Evolutionary conservation across 2,329 filamentous ascomycete genomes (phyloP).

Genomic region (Juglanconis sp.): DNA sequence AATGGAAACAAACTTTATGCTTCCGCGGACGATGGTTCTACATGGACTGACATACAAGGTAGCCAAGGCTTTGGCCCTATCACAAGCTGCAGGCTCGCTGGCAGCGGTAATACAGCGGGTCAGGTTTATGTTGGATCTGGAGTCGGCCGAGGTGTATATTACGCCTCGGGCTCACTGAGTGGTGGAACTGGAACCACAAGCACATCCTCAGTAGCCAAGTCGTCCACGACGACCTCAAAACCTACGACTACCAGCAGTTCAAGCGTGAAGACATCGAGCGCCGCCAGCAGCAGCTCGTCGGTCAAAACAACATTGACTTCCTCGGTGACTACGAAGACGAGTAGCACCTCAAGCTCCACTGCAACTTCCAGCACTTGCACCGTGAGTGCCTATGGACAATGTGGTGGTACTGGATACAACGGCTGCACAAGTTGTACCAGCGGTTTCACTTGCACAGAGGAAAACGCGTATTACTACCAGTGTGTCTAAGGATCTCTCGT

Average conservation of each 20-base stretch:
- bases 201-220: conserved; percentile 6
- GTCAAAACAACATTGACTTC: conserved; percentile 13
- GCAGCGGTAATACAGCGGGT: conserved; percentile 42
- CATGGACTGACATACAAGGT: conserved; percentile 47
- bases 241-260: background rate
- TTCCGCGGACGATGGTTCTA: conserved; percentile 38
- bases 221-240: conserved; percentile 18
- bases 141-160: conserved; percentile 46
- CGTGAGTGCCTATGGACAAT: conserved; percentile 32
- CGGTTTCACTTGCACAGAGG: conserved; percentile 30
- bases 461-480: conserved; percentile 34
- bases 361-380: conserved; percentile 18
- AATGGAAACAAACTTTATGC: conserved; percentile 43
- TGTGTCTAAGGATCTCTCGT: conserved; percentile 23
- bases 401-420: conserved; percentile 33
- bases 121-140: conserved; percentile 47
- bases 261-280: conserved; percentile 6
- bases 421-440: conserved; percentile 32
- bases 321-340: conserved; percentile 18
- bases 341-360: conserved; percentile 12
- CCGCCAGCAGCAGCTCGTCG: conserved; percentile 1
- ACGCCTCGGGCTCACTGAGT: conserved; percentile 25
- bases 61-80: conserved; percentile 43
- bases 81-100: conserved; percentile 36
- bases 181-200: conserved; percentile 16